Evolutionary conservation across 192 early-diverging fungal genomes (phyloP).

Genomic region (Linnemannia elongata): DNA sequence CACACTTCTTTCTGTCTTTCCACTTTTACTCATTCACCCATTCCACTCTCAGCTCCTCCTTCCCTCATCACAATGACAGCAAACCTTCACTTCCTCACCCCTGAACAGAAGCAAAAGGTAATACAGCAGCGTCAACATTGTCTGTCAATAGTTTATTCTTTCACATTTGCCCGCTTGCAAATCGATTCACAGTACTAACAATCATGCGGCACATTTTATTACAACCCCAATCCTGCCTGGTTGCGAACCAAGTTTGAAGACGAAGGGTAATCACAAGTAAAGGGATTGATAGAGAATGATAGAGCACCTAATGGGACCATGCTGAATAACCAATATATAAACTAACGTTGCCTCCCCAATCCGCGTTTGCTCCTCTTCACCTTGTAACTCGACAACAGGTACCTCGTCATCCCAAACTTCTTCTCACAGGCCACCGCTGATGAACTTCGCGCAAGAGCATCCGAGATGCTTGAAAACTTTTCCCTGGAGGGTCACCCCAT

Average conservation of each 20-base stretch:
- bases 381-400: constrained; percentile 51
- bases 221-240: background rate
- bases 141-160: too few species aligned
- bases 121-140: too few species aligned
- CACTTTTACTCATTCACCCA: constrained; percentile 3
- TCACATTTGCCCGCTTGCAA: too few species aligned
- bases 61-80: constrained; percentile 27
- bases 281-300: background rate
- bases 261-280: constrained; percentile 31
- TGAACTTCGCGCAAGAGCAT: constrained; percentile 60
- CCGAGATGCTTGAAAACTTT: constrained; percentile 72
- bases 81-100: constrained; percentile 33
- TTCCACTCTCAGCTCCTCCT: background rate
- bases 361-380: too few species aligned
- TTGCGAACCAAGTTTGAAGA: constrained; percentile 39
- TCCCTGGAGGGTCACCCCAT: constrained; percentile 79
- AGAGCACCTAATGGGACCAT: background rate
- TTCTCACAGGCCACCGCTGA: constrained; percentile 65
- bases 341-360: too few species aligned
- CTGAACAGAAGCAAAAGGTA: constrained; percentile 56
- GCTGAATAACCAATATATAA: background rate
- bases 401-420: constrained; percentile 75
- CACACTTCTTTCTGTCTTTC: background rate
- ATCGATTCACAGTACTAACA: too few species aligned
- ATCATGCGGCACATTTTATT: background rate